Conservation (phyloP, 2,329 filamentous ascomycete species). For the Cordyceps cicadae region DNA sequence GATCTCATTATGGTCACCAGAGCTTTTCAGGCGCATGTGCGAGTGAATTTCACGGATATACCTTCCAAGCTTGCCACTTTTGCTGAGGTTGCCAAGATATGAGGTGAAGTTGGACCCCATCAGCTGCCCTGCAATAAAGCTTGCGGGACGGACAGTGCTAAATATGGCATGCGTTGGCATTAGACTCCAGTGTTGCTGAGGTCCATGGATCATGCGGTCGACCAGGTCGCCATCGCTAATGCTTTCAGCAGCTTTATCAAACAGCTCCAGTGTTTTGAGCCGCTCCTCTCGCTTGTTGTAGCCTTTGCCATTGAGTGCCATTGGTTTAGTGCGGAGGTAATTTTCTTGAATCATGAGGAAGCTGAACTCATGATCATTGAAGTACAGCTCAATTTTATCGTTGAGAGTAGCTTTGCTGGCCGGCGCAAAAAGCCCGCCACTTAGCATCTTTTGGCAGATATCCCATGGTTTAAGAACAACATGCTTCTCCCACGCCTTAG, state of each 20-base stretch:
- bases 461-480: slow-evolving; percentile 97
- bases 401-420: slow-evolving; percentile 82
- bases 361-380: slow-evolving; percentile 98
- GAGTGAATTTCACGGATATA: slow-evolving; percentile 90
- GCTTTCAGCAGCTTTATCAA: slow-evolving; percentile 82
- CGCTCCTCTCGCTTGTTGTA: slow-evolving; percentile 59
- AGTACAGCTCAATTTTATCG: slow-evolving; percentile 97
- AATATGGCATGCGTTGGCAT: slow-evolving; percentile 97
- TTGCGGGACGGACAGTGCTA: slow-evolving; percentile 86
- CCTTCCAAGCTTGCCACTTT: slow-evolving; percentile 66
- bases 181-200: slow-evolving; percentile 94
- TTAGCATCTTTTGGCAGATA: slow-evolving; percentile 88
- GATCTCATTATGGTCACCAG: slow-evolving; percentile 86
- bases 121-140: slow-evolving; percentile 74
- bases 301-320: slow-evolving; percentile 46
- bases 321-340: slow-evolving; percentile 77
- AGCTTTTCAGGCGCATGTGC: slow-evolving; percentile 87
- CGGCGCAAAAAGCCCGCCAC: slow-evolving; percentile 73
- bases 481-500: slow-evolving; percentile 97
- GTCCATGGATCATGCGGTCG: slow-evolving; percentile 96
- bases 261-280: slow-evolving; percentile 76
- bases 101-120: slow-evolving; percentile 69
- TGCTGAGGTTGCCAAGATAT: slow-evolving; percentile 96
- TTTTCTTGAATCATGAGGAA: slow-evolving; percentile 98
- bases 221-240: slow-evolving; percentile 96